Conservation (phyloP, 2,329 filamentous ascomycete species). For the Sporothrix pallida region DNA sequence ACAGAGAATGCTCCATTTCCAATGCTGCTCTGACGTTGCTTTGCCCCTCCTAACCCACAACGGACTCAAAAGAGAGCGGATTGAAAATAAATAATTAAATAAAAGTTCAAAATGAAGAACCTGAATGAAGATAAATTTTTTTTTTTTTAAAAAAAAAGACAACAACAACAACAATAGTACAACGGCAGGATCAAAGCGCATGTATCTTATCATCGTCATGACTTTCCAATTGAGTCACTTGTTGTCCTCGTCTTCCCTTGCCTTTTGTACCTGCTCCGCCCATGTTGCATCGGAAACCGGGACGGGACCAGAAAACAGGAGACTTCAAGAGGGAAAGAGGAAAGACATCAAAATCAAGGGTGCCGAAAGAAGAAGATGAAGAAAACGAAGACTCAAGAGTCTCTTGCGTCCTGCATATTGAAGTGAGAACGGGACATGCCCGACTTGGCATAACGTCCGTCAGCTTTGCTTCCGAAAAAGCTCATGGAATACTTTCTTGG, state of each 20-base stretch:
- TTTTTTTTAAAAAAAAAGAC: too few species aligned
- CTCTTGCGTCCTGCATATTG: too few species aligned
- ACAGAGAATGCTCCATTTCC: neutral
- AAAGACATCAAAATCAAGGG: neutral
- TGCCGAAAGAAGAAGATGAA: neutral
- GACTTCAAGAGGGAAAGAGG: neutral
- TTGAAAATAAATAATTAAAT: neutral
- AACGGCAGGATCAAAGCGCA: neutral
- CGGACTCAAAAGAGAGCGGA: neutral
- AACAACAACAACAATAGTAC: too few species aligned
- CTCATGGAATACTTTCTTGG: too few species aligned
- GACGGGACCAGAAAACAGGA: constrained; percentile 14
- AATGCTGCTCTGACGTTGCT: constrained; percentile 16
- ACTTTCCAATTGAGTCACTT: too few species aligned
- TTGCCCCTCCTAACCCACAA: neutral
- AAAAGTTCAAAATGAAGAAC: neutral
- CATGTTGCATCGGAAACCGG: constrained; percentile 6
- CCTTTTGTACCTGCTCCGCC: neutral
- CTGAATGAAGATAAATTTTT: neutral
- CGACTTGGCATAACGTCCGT: neutral
- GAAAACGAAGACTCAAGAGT: neutral
- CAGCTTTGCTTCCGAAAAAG: neutral
- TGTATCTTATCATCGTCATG: too few species aligned
- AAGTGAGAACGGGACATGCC: neutral
- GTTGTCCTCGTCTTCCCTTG: neutral